phyloP scores from a whole-genome alignment of 176 grass and related monocot species.

The Musa itinerans region DNA sequence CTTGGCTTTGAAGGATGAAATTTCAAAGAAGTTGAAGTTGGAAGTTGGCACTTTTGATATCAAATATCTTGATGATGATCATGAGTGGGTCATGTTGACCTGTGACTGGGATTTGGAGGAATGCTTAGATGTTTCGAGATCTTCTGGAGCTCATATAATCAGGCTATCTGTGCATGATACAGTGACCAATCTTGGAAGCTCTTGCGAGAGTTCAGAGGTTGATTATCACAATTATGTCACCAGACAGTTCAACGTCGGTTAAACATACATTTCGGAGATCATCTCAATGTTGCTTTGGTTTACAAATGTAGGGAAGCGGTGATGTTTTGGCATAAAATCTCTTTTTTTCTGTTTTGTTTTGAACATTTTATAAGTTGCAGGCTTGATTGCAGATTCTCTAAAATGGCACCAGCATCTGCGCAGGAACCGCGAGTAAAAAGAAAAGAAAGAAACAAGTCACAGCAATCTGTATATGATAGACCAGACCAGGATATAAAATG shows the following conservation, averaged over 20 bases:
- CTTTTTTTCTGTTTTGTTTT: too few species aligned
- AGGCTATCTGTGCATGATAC: conserved; percentile 18
- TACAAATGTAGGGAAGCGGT: too few species aligned
- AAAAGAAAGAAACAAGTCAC: too few species aligned
- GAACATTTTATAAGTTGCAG: too few species aligned
- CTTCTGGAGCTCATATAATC: conserved; percentile 18
- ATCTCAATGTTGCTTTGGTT: background rate
- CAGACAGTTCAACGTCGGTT: background rate
- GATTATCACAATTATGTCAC: conserved; percentile 1
- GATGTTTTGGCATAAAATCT: too few species aligned
- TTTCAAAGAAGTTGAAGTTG: conserved; percentile 23
- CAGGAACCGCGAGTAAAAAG: too few species aligned
- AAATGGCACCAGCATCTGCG: too few species aligned
- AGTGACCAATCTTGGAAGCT: conserved; percentile 7
- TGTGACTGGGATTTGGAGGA: conserved; percentile 21
- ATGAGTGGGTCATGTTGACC: conserved; percentile 28
- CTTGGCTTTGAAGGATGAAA: conserved; percentile 16
- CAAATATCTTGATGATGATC: conserved; percentile 25
- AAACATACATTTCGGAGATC: background rate
- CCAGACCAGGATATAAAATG: too few species aligned
- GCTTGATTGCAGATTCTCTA: too few species aligned
- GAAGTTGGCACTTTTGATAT: conserved; percentile 19
- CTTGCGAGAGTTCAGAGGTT: conserved; percentile 10
- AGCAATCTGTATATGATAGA: too few species aligned
- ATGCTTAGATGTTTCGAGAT: conserved; percentile 18